phyloP scores from a whole-genome alignment of 352 stramenopile genomes.

The Thalassiosira oceanica region DNA sequence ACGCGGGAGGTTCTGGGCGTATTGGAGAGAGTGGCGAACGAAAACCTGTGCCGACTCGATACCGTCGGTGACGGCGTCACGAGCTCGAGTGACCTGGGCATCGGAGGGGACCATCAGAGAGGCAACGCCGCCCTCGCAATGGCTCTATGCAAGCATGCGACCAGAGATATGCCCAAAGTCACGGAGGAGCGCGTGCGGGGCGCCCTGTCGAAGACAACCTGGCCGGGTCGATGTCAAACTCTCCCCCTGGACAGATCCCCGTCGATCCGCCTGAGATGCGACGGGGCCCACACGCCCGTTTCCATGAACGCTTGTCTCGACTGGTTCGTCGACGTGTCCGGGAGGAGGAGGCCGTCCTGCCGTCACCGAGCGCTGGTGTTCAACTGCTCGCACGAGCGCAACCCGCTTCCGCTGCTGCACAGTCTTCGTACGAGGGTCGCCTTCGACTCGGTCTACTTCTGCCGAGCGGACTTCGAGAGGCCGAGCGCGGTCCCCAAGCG shows the following conservation, averaged over 20 bases:
- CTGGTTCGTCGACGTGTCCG: too few relatives aligned
- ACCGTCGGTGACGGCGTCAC: too few relatives aligned
- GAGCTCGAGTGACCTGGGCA: slow-evolving; percentile 29
- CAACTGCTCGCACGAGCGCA: slow-evolving; percentile 76
- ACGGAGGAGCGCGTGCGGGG: too few relatives aligned
- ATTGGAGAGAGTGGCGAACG: slow-evolving; percentile 37
- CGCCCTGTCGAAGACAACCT: too few relatives aligned
- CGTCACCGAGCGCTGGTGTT: slow-evolving; percentile 55
- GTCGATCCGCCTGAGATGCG: too few relatives aligned
- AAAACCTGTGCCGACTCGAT: slow-evolving; percentile 29
- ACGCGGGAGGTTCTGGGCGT: slow-evolving; percentile 24
- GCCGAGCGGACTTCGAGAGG: slow-evolving; percentile 48
- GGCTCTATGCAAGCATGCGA: slow-evolving; percentile 49
- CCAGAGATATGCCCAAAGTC: too few relatives aligned
- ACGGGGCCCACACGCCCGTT: too few relatives aligned
- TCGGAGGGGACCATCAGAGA: slow-evolving; percentile 55
- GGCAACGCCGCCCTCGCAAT: slow-evolving; percentile 72
- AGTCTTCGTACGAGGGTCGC: slow-evolving; percentile 28
- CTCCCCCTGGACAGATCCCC: too few relatives aligned
- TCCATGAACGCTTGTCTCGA: too few relatives aligned
- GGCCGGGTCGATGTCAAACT: too few relatives aligned
- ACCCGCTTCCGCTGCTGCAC: slow-evolving; percentile 63
- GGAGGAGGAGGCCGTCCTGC: too few relatives aligned
- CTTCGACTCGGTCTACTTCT: slow-evolving; percentile 70
- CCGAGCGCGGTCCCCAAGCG: slow-evolving; percentile 57